Evolutionary conservation across 176 grass and related monocot species (phyloP).

Genomic region (Triticum dicoccoides): DNA sequence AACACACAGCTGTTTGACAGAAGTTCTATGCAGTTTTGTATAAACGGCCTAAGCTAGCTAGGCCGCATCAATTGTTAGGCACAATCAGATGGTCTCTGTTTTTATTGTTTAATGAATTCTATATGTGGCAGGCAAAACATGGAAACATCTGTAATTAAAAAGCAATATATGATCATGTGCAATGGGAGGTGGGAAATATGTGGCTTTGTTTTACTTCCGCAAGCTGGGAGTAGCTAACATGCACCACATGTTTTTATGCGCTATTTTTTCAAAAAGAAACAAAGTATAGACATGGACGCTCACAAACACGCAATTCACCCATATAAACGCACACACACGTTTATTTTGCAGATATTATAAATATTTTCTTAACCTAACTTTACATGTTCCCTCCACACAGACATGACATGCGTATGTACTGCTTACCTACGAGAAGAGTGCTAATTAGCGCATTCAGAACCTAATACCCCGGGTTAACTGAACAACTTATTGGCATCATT

Average conservation of each 20-base stretch:
- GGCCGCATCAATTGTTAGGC: background rate
- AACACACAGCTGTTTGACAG: slow-evolving; percentile 8
- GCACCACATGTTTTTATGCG: background rate
- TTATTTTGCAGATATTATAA: too few relatives aligned
- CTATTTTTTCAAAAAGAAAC: too few relatives aligned
- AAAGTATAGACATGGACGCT: too few relatives aligned
- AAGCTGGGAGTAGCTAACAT: background rate
- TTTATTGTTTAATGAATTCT: background rate
- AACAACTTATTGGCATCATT: background rate
- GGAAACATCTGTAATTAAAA: background rate
- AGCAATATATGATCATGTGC: background rate
- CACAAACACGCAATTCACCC: too few relatives aligned
- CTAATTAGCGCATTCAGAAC: background rate
- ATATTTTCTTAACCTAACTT: too few relatives aligned
- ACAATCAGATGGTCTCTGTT: background rate
- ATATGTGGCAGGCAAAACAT: background rate
- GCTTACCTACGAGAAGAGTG: background rate
- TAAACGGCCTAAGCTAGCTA: background rate
- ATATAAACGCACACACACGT: too few relatives aligned
- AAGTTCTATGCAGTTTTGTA: background rate
- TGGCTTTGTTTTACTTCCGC: background rate
- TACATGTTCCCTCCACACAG: background rate
- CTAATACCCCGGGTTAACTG: background rate
- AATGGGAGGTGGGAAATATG: background rate
- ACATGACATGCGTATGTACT: background rate